Conservation (phyloP, 2,329 filamentous ascomycete genomes). For the Fusarium fracticaudum region DNA sequence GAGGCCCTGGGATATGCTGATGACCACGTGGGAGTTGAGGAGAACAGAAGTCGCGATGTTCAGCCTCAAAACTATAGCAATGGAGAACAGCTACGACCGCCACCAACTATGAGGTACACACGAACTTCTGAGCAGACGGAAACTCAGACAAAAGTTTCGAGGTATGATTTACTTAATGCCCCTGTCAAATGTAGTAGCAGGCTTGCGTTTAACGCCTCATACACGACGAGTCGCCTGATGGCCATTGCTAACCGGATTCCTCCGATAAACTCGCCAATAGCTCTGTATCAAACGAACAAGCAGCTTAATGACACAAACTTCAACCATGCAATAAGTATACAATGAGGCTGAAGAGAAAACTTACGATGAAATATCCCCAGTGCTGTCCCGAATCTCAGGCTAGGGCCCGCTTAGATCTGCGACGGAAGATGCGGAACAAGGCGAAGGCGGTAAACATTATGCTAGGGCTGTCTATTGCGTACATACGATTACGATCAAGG, state of each 20-base stretch:
- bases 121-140: background rate
- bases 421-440: conserved; percentile 31
- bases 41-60: background rate
- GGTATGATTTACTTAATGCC: background rate
- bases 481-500: conserved; percentile 32
- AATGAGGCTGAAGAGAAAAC: conserved; percentile 32
- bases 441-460: conserved; percentile 24
- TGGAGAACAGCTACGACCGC: background rate
- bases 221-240: background rate
- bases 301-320: background rate
- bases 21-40: background rate
- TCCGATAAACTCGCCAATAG: conserved; percentile 19
- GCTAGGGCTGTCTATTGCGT: conserved; percentile 10
- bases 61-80: background rate
- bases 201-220: background rate
- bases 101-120: background rate
- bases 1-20: background rate
- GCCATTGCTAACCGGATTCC: conserved; percentile 7
- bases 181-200: background rate
- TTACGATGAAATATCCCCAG: conserved; percentile 34
- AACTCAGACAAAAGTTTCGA: background rate
- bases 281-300: conserved; percentile 12
- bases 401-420: conserved; percentile 34
- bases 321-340: background rate
- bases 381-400: conserved; percentile 23